Evolutionary conservation across 2,329 filamentous ascomycete genomes (phyloP).

Genomic region (Verruconis gallopava): DNA sequence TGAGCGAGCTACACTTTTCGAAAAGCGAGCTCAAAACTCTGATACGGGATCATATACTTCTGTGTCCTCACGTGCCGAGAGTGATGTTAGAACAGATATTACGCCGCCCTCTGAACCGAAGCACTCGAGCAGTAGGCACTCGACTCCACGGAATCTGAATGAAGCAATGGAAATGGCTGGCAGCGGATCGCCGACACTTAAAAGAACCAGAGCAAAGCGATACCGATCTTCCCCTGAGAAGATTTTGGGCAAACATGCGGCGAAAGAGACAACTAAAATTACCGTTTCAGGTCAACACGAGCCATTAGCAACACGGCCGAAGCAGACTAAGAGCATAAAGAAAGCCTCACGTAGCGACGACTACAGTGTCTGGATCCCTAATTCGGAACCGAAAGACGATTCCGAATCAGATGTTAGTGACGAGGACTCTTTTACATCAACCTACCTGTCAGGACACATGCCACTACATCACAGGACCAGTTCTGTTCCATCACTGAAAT

Average conservation of each 20-base stretch:
- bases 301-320: too few relatives aligned
- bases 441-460: conserved; percentile 3
- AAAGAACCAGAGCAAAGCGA: conserved; percentile 27
- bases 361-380: conserved; percentile 35
- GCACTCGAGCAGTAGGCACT: background rate
- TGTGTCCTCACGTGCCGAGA: background rate
- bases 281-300: too few relatives aligned
- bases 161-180: conserved; percentile 23
- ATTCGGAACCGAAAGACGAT: conserved; percentile 22
- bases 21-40: too few relatives aligned
- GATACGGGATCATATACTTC: background rate
- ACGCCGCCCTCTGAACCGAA: background rate
- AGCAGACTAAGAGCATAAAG: background rate
- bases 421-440: conserved; percentile 1
- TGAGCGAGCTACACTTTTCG: conserved; percentile 3
- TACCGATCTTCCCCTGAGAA: conserved; percentile 18
- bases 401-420: conserved; percentile 22
- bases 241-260: too few relatives aligned
- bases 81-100: background rate
- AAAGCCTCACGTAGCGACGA: conserved; percentile 11
- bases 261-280: too few relatives aligned
- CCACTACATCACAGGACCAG: conserved; percentile 19
- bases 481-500: conserved; percentile 34
- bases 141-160: conserved; percentile 21
- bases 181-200: conserved; percentile 18